Conservation (phyloP, 768 basidiomycete genomes). For the Lactarius indigo region DNA sequence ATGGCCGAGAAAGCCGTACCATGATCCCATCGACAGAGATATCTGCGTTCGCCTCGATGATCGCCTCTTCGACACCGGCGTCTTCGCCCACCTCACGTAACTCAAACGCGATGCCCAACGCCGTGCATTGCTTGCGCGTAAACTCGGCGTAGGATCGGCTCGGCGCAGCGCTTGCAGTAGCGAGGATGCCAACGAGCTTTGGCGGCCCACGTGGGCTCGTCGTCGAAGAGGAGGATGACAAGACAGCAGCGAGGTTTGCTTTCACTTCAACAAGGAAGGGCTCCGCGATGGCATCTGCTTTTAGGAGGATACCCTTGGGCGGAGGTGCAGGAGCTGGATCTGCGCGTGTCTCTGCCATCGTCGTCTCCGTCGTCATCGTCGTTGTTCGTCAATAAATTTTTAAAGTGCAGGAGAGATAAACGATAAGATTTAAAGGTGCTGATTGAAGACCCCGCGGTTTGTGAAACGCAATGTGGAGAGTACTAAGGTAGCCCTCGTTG, state of each 20-base stretch:
- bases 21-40: conserved; percentile 85
- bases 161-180: conserved; percentile 68
- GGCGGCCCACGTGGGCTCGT: conserved; percentile 40
- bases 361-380: neutral
- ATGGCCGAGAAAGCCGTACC: conserved; percentile 47
- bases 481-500: conserved; percentile 58
- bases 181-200: conserved; percentile 87
- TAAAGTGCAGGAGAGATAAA: neutral
- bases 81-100: conserved; percentile 75
- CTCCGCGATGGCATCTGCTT: conserved; percentile 71
- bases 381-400: neutral
- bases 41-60: conserved; percentile 93
- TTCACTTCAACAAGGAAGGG: conserved; percentile 71
- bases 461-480: neutral
- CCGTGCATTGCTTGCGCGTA: conserved; percentile 86
- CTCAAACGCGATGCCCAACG: conserved; percentile 83
- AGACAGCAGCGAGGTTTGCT: conserved; percentile 35
- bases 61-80: conserved; percentile 93
- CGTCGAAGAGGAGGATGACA: conserved; percentile 5
- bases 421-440: neutral
- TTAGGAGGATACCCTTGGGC: conserved; percentile 74
- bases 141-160: conserved; percentile 86
- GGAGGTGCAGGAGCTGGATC: conserved; percentile 13
- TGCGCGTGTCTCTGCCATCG: conserved; percentile 1
- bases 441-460: neutral